Evolutionary conservation across 306 rosid species (phyloP), one percentile per base, ranked within the genome.

Genomic region (Rosa lucieae): DNA sequence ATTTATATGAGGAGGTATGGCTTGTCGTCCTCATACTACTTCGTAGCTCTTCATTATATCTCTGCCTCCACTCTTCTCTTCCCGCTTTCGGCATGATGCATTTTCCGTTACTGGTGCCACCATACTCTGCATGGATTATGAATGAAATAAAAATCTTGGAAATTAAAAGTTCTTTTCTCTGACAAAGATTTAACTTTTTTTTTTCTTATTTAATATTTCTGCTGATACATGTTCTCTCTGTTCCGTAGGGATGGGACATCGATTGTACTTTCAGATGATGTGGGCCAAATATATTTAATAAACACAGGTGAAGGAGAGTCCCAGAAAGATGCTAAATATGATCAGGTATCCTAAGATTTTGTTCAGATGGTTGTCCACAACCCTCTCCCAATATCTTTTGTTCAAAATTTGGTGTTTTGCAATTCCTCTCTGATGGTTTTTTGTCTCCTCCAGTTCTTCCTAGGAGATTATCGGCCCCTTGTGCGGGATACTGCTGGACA

Each of bases 251-350:
- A 93, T 85, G 98, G 98, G 78, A 93, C 97, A 56, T 93, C 98
- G 69, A 91, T 93, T 77, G 92, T 93, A 67, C 92, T 93, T 76
- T 93, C 98, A 35, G 98, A 93, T 78, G 98, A 93, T 70, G 97
- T 88, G 81, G 98, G 98, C 71, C 98, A 91, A 81, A 88, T 93
- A 84, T 93, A 93, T 87, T 83, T 91, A 74, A 86, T 93, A 52
- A 93, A 85, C 85, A 93, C 98, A 3, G 98, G 98, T 75, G 89
- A 91, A 86, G 97, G 98, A 52, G 98, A 93, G 81, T 88, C 94
- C 72, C 94, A 93, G 65, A 91, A 91, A 68, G 93, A 93, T 82
- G 94, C 98, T 53, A 84, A 87, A 82, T 89, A 89, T 89, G 98
- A 93, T 69, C 97, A 93, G 98, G 98, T 93, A 73, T 68, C 18